Percentiles rank a stretch among this genome's conserved stretches.
Evolutionary conservation across 1,284 basidiomycete species (phyloP).

Genomic region (Sutorius eximius): DNA sequence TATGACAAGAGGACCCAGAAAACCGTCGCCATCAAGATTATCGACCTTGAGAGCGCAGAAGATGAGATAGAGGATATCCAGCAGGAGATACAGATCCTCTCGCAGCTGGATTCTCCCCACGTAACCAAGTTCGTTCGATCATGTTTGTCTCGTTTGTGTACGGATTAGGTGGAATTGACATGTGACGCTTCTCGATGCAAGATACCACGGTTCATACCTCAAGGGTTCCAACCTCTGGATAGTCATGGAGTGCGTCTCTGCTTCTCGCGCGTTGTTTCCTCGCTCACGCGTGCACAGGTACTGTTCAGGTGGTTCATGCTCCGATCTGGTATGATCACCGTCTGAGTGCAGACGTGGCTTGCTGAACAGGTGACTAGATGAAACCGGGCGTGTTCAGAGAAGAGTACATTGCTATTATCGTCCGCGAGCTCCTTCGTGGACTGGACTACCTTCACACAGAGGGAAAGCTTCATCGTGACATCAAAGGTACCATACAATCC

Average conservation of each 20-base stretch:
- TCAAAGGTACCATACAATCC: slow-evolving; percentile 72
- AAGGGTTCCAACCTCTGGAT: slow-evolving; percentile 98
- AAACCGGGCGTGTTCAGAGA: slow-evolving; percentile 97
- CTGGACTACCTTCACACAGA: slow-evolving; percentile 95
- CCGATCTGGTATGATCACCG: slow-evolving; percentile 63
- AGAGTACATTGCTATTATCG: slow-evolving; percentile 98
- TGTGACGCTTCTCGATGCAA: slow-evolving; percentile 36
- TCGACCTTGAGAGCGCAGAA: slow-evolving; percentile 97
- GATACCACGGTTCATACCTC: slow-evolving; percentile 94
- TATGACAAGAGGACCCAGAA: slow-evolving; percentile 91
- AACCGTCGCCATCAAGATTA: slow-evolving; percentile 97
- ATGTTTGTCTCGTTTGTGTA: slow-evolving; percentile 21
- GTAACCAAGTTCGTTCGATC: slow-evolving; percentile 81
- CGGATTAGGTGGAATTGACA: slow-evolving; percentile 31
- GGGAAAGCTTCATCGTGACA: slow-evolving; percentile 96
- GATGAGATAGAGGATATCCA: slow-evolving; percentile 99
- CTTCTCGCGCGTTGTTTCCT: slow-evolving; percentile 8
- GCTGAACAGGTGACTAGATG: slow-evolving; percentile 62
- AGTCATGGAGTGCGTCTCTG: slow-evolving; percentile 86
- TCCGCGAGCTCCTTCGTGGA: slow-evolving; percentile 88
- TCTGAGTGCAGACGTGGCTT: slow-evolving; percentile 9
- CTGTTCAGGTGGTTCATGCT: slow-evolving; percentile 84
- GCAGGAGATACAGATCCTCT: slow-evolving; percentile 97
- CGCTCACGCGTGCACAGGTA: slow-evolving; percentile 50
- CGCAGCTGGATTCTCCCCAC: slow-evolving; percentile 93